Base-by-base conservation (phyloP, 2,329 filamentous ascomycete genomes). In the Colletotrichum incanum region DNA sequence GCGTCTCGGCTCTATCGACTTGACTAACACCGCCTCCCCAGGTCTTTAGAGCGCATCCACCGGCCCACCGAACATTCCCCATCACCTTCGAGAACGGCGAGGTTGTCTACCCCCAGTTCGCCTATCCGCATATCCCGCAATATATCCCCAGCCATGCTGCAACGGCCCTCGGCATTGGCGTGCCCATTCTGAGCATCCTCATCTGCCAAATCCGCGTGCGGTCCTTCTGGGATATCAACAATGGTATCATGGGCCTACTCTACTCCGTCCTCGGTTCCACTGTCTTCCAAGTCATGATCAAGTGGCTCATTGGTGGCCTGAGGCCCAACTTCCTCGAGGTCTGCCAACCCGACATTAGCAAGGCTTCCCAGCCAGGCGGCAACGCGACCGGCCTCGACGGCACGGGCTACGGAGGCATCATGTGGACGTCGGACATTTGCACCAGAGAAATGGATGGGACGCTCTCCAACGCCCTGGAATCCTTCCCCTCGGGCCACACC, bases 261-360 rank as follows among this genome's bases (percentile, higher is more conserved):
- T 94, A 94, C 84, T 86, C 89, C 0, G 86, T 94, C 72, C 92
- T 94, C 80, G 85, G 87, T 5, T 91, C 91, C 1, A 90, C 92
- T 12, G 89, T 94, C 58, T 93, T 94, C 83, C 93, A 94, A 77
- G 92, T 94, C 75, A 91, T 94, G 78, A 77, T 94, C 79, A 94
- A 94, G 81, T 92, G 89, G 87, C 87, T 94, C 47, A 93, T 94
- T 73, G 93, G 93, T 14, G 92, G 92, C 14, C 83, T 93, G 26
- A 87, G 92, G 18, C 92, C 92, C 1, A 90, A 93, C 79, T 94
- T 94, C 82, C 86, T 94, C 26, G 86, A 85, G n/a, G 91, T 93
- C 66, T 94, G 92, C 86, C 88, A 91, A 78, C 93, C 92, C 1
- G 86, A 86, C 69, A 78, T 88, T 34, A 82, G 82, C 6, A 80